A percentile compares a stretch with the other conserved stretches of the same genome.
These are phyloP conservation scores for Cladorrhinum sp. DNA, from an alignment of 2,329 filamentous ascomycete species.

Conservation along the genomic window DNA sequence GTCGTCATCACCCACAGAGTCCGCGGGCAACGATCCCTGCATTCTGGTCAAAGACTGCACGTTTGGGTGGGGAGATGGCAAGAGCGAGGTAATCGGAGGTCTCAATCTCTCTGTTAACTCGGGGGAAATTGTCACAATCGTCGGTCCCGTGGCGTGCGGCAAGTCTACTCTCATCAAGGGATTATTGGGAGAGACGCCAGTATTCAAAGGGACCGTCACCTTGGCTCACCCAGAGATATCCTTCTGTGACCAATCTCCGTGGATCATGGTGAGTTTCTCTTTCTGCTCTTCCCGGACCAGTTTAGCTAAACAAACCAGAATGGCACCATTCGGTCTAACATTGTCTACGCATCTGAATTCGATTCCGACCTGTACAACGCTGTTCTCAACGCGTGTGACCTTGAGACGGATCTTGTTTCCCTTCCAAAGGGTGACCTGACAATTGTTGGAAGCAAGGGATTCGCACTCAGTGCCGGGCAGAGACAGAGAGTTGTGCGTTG, in stretches of 20 bases:
- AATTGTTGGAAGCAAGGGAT: constrained; percentile 61
- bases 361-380: constrained; percentile 28
- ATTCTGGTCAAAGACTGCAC: constrained; percentile 23
- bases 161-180: constrained; percentile 14
- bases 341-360: constrained; percentile 14
- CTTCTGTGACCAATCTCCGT: constrained; percentile 12
- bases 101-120: not conserved
- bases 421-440: constrained; percentile 66
- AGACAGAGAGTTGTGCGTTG: constrained; percentile 56
- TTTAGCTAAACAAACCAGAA: not conserved
- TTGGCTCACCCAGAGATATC: constrained; percentile 4
- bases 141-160: constrained; percentile 15
- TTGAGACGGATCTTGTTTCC: not conserved
- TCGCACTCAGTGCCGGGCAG: constrained; percentile 63
- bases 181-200: constrained; percentile 12
- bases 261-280: constrained; percentile 6
- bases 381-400: constrained; percentile 29
- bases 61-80: constrained; percentile 10
- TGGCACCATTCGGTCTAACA: not conserved
- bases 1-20: not conserved
- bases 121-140: constrained; percentile 6
- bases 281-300: not conserved
- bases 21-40: constrained; percentile 4
- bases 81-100: not conserved
- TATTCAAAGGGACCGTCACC: not conserved